phyloP scores from a whole-genome alignment of 2,329 filamentous ascomycete genomes.

The Cladosporium sp. region DNA sequence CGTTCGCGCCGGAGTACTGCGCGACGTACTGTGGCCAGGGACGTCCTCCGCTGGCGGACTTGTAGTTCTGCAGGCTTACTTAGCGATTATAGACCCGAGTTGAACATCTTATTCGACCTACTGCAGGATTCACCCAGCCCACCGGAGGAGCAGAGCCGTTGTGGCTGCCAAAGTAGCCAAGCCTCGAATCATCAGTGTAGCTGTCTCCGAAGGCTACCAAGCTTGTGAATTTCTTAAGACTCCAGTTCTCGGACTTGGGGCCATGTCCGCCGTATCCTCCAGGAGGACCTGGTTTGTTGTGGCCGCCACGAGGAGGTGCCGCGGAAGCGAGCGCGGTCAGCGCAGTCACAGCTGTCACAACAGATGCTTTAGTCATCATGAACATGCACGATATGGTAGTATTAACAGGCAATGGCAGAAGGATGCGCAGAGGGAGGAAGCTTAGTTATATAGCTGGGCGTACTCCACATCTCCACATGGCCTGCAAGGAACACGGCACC shows the following conservation, averaged over 20 bases:
- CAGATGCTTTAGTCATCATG: constrained; percentile 8
- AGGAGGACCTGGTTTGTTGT: background rate
- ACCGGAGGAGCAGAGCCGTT: constrained; percentile 63
- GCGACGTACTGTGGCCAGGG: constrained; percentile 69
- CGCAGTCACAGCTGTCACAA: background rate
- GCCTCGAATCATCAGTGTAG: constrained; percentile 71
- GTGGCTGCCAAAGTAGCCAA: constrained; percentile 62
- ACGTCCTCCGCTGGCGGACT: constrained; percentile 64
- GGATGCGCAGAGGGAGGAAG: background rate
- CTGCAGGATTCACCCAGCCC: constrained; percentile 55
- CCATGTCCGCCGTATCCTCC: background rate
- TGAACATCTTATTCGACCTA: constrained; percentile 28
- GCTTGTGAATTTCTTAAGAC: constrained; percentile 56
- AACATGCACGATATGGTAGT: background rate
- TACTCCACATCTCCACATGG: background rate
- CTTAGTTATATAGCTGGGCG: constrained; percentile 7
- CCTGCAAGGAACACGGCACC: constrained; percentile 7
- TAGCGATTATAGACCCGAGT: background rate
- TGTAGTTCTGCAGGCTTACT: constrained; percentile 29
- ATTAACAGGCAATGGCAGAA: background rate
- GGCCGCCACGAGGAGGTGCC: background rate
- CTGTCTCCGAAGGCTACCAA: constrained; percentile 73
- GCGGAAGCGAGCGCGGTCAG: background rate
- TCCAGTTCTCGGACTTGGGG: constrained; percentile 32
- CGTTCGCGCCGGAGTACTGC: constrained; percentile 56